Conservation (phyloP, 2,329 filamentous ascomycete genomes). For the Teratosphaeriaceae sp. region DNA sequence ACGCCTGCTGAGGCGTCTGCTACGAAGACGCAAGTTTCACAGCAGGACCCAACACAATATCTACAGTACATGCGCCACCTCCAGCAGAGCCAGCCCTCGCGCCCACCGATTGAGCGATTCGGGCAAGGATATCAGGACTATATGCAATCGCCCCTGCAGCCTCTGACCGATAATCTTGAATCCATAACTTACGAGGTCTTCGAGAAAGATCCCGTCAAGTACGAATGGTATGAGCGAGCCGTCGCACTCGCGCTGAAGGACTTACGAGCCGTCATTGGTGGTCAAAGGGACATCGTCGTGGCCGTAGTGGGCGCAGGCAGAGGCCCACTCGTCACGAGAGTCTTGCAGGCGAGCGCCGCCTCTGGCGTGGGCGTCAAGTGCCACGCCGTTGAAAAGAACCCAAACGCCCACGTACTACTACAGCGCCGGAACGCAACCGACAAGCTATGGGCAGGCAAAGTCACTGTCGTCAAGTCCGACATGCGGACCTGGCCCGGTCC, state of each 20-base stretch:
- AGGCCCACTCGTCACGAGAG: constrained; percentile 83
- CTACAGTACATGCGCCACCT: constrained; percentile 78
- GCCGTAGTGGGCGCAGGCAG: constrained; percentile 91
- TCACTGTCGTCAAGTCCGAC: constrained; percentile 88
- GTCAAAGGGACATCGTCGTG: constrained; percentile 67
- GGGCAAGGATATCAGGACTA: constrained; percentile 81
- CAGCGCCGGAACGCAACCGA: constrained; percentile 74
- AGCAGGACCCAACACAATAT: constrained; percentile 52
- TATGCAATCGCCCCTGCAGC: constrained; percentile 89
- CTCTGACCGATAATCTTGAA: constrained; percentile 91
- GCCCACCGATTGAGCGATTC: constrained; percentile 57
- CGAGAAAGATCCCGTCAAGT: constrained; percentile 96
- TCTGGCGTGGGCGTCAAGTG: constrained; percentile 74
- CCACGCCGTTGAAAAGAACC: constrained; percentile 97
- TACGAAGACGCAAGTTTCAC: constrained; percentile 35
- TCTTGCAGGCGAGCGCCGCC: constrained; percentile 68
- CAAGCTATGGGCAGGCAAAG: constrained; percentile 63
- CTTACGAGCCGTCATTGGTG: constrained; percentile 73
- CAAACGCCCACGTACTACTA: constrained; percentile 90
- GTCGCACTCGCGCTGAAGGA: constrained; percentile 74
- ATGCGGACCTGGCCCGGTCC: constrained; percentile 97
- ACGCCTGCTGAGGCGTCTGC: constrained; percentile 60
- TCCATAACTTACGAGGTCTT: constrained; percentile 98
- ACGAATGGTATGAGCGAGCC: constrained; percentile 87
- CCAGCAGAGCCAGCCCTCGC: constrained; percentile 69